These are phyloP conservation scores for Ottelia alismoides DNA, from an alignment of 106 monocot genomes.

Conservation along the genomic window DNA sequence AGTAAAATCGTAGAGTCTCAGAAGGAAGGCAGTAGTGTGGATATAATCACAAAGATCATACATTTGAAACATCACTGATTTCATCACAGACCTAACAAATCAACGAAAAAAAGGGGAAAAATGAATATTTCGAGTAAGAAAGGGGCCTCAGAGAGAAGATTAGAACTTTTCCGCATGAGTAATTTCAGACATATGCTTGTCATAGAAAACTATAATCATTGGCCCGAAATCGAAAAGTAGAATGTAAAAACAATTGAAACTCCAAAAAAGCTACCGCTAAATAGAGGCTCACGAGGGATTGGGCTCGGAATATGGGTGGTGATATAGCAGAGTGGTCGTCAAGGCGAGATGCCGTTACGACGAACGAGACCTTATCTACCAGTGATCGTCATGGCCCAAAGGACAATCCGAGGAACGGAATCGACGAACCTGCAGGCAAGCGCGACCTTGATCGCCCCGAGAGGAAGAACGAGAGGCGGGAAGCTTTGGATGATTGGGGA, in stretches of 20 bases:
- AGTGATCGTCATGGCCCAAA: conserved; percentile 31
- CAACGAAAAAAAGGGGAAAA: background rate
- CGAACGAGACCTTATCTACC: conserved; percentile 81
- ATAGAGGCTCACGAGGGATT: too few species aligned
- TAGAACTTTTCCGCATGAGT: conserved; percentile 31
- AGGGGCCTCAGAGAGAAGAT: conserved; percentile 74
- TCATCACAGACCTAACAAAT: conserved; percentile 3
- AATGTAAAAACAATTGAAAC: too few species aligned
- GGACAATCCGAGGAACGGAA: background rate
- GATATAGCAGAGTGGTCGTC: conserved; percentile 81
- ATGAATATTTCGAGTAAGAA: background rate
- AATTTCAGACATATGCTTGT: conserved; percentile 80
- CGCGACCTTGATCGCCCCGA: background rate
- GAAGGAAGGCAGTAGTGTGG: too few species aligned
- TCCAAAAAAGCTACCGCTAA: too few species aligned
- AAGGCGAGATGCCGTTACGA: conserved; percentile 69
- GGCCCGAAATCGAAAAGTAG: too few species aligned
- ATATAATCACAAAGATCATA: too few species aligned
- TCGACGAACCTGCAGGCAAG: background rate
- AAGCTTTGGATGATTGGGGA: background rate
- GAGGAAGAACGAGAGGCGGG: background rate
- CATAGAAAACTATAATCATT: conserved; percentile 36
- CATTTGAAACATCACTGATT: background rate
- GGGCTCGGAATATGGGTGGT: conserved; percentile 84
- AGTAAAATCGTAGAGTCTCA: too few species aligned